These are phyloP conservation scores for Capronia epimyces DNA, from an alignment of 2,329 filamentous ascomycete genomes.

Conservation along the genomic window DNA sequence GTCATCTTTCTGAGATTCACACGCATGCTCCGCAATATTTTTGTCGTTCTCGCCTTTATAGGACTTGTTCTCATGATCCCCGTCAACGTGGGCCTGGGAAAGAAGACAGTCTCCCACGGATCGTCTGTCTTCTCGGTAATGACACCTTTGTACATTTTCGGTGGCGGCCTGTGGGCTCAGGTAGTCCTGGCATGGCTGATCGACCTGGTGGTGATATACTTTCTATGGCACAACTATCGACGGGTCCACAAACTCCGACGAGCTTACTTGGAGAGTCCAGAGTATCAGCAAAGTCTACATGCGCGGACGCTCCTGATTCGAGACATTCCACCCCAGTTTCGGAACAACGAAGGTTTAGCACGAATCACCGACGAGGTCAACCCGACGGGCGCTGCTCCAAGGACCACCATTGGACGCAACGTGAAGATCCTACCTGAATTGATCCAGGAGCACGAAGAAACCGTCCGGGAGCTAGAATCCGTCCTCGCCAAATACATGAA, in stretches of 20 bases:
- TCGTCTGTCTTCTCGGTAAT: constrained; percentile 38
- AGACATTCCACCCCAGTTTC: constrained; percentile 70
- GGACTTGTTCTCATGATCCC: constrained; percentile 76
- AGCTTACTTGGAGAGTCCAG: constrained; percentile 74
- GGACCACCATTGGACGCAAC: constrained; percentile 80
- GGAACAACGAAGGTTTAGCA: constrained; percentile 80
- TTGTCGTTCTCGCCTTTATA: constrained; percentile 64
- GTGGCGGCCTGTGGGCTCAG: constrained; percentile 53
- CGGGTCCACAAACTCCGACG: constrained; percentile 66
- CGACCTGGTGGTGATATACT: constrained; percentile 68
- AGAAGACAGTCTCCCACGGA: constrained; percentile 30
- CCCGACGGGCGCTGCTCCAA: constrained; percentile 70
- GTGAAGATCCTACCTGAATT: constrained; percentile 82
- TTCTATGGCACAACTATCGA: constrained; percentile 86
- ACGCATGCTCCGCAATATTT: constrained; percentile 89
- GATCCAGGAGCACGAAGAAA: constrained; percentile 74
- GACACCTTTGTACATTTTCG: constrained; percentile 49
- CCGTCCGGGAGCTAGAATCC: constrained; percentile 75
- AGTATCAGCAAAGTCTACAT: constrained; percentile 84
- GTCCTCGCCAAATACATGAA: constrained; percentile 85
- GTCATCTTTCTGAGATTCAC: constrained; percentile 83
- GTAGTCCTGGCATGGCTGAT: constrained; percentile 59
- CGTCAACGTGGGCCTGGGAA: constrained; percentile 59
- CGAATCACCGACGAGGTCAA: constrained; percentile 75
- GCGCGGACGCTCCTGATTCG: constrained; percentile 65